Percentiles rank a stretch among this genome's conserved stretches.
Evolutionary conservation across 768 basidiomycete genomes (phyloP).

Genomic region (Kwoniella sp.): DNA sequence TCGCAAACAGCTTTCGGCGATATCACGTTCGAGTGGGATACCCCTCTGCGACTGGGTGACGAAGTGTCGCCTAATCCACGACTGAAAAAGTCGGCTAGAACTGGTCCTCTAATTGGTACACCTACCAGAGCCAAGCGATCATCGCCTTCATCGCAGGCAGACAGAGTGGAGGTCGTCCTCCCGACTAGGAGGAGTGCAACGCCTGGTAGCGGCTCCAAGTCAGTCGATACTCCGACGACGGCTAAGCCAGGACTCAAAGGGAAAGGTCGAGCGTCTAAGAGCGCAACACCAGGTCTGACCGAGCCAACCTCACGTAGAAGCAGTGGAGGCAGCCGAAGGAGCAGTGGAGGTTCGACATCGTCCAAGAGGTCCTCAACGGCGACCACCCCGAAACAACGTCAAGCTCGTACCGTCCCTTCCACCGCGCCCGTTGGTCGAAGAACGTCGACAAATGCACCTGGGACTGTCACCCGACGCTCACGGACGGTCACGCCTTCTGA

Average conservation of each 20-base stretch:
- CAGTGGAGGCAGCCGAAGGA: neutral
- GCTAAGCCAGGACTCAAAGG: conserved; percentile 4
- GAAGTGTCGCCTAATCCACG: conserved; percentile 27
- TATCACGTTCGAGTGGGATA: conserved; percentile 10
- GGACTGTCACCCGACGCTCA: neutral
- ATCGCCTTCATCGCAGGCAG: neutral
- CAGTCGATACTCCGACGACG: neutral
- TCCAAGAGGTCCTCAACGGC: neutral
- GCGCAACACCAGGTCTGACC: neutral
- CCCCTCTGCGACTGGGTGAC: conserved; percentile 1
- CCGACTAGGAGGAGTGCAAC: neutral
- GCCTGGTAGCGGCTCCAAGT: neutral
- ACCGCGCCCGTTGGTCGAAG: conserved; percentile 5
- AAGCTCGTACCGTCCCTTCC: neutral
- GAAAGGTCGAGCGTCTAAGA: conserved; percentile 1
- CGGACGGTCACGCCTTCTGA: neutral
- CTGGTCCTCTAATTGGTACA: conserved; percentile 1
- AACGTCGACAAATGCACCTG: neutral
- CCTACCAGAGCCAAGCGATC: neutral
- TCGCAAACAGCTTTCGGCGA: neutral
- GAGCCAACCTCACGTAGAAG: neutral
- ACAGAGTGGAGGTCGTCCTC: conserved; percentile 15
- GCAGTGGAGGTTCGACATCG: neutral
- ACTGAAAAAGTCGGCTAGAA: conserved; percentile 23
- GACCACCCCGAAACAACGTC: neutral